Base-by-base conservation (phyloP, 2,329 filamentous ascomycete genomes). In the Cercospora sp. region DNA sequence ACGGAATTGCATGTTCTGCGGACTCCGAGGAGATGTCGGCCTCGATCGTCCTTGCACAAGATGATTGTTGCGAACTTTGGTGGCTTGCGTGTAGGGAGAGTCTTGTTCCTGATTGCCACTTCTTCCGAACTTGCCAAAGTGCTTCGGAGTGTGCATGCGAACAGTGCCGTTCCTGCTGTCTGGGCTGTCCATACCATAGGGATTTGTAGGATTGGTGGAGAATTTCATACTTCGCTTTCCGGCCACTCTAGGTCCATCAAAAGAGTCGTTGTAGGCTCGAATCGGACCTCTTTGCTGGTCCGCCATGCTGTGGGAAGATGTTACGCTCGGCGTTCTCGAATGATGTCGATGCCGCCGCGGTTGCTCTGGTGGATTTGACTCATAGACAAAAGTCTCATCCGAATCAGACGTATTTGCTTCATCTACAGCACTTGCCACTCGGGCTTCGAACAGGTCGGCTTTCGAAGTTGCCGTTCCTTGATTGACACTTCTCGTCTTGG, bases 361-460 rank as follows among this genome's bases (percentile, higher is more conserved):
- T 26, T 84, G 82, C 72, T 89, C 88, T 13, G 86, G 85, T 9
- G 94, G 95, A 76, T 99, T 99, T 28, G 95, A 98, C 80, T 99
- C 95, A 81, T 99, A 99, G 16, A 99, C 95, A 80, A 98, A 99
- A 0, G 95, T 98, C 80, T 98, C 95, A 76, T 97, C 95, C 1
- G 94, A 98, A 79, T 99, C 95, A 6, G 94, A 97, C 12, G 94
- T 97, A 79, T 97, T 92, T 55, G 93, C 93, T 79, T 98, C 94
- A 78, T 98, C 94, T 63, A 99, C 93, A 8, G 94, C 94, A 79
- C 90, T 97, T 61, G 94, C 94, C 73, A 99, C 93, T 78, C 97
- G 97, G 73, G 94, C 93, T 82, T 98, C 95, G 79, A 99, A 99
- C 62, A 98, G 93, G 80, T 99, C 95, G 77, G 95, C 94, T 83